Base-by-base conservation (phyloP, 108 stramenopile genomes). In the Schizochytrium sp. region DNA sequence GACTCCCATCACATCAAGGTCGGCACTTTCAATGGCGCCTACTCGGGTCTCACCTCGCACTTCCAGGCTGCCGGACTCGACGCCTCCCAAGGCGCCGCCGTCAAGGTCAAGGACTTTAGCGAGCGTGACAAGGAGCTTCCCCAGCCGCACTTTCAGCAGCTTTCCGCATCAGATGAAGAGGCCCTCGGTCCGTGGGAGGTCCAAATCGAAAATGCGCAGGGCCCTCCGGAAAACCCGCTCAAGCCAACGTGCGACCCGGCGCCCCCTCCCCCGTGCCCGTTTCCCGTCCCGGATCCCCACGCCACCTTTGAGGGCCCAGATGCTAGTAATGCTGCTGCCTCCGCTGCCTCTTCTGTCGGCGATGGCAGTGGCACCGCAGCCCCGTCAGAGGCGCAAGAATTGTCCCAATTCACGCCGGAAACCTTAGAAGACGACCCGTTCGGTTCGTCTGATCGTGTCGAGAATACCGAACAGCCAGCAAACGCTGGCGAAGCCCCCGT, bases 1-100 rank as follows among this genome's bases (percentile, higher is more conserved):
- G 93, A 90, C 16, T 93, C 92, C 19, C 89, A 72, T 12, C 88
- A 89, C 55, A 91, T 96, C 88, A 10, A 14, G 3, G 90, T 93
- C 47, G 92, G 69, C 3, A 89, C 90, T n/a, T 90, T 90, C 53
- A 87, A 43, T 41, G 90, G 44, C 5, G 60, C 57, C 0, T 72
- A 60, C 72, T 83, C 48, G n/a, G 76, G 76, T 16, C 76, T 83
- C 23, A 53, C 76, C 25, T 23, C 45, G 45, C 76, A 83, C 28
- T 83, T 83, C 4, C 48, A 23, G 23, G 51, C 48, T 23, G 76
- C 4, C 25, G 51, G 51, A 6, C 76, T 83, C 45, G 76, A 83
- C n/a, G 48, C 76, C 25, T 47, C 76, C 28, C 18, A 12, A 3
- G 76, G 76, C 23, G 28, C 10, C n/a, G 48, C 45, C 76, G 63